phyloP scores from a whole-genome alignment of 495 filamentous ascomycete species.

The Clohesyomyces aquaticus region DNA sequence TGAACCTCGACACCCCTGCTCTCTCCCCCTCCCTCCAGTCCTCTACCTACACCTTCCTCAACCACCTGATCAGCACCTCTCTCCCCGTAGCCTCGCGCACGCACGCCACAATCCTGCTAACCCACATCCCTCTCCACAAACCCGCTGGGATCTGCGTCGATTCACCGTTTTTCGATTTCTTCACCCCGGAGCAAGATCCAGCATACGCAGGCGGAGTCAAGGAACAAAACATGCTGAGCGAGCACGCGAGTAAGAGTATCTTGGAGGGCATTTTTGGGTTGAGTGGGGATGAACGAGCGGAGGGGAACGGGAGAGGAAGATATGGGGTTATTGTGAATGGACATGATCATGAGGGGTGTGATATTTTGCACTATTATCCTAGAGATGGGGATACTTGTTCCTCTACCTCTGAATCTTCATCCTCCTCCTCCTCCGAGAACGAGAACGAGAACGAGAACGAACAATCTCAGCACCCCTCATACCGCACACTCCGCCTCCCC shows the following conservation, averaged over 20 bases:
- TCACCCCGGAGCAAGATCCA: too few species aligned
- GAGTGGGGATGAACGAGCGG: constrained; percentile 59
- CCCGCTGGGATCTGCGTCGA: constrained; percentile 81
- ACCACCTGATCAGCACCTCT: constrained; percentile 68
- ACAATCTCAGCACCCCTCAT: constrained; percentile 7
- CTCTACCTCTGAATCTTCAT: constrained; percentile 34
- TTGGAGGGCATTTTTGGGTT: constrained; percentile 81
- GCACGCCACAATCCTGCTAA: constrained; percentile 80
- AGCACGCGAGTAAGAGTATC: constrained; percentile 65
- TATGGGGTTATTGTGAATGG: constrained; percentile 83
- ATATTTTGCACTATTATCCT: constrained; percentile 76
- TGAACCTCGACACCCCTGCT: constrained; percentile 88
- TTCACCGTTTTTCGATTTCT: constrained; percentile 75
- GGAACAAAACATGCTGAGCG: constrained; percentile 89
- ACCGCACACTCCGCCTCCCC: constrained; percentile 12
- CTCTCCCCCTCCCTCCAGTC: constrained; percentile 64
- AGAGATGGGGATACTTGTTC: constrained; percentile 19
- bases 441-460: constrained; percentile 12
- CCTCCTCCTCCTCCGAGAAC: not conserved
- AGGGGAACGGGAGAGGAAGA: constrained; percentile 62
- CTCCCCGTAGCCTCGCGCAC: constrained; percentile 66
- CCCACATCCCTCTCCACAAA: constrained; percentile 91
- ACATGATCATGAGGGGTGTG: constrained; percentile 93
- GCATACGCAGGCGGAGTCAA: constrained; percentile 68
- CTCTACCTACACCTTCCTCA: constrained; percentile 76